Conservation (phyloP, 2,329 filamentous ascomycete genomes). For the Mariannaea sp. region DNA sequence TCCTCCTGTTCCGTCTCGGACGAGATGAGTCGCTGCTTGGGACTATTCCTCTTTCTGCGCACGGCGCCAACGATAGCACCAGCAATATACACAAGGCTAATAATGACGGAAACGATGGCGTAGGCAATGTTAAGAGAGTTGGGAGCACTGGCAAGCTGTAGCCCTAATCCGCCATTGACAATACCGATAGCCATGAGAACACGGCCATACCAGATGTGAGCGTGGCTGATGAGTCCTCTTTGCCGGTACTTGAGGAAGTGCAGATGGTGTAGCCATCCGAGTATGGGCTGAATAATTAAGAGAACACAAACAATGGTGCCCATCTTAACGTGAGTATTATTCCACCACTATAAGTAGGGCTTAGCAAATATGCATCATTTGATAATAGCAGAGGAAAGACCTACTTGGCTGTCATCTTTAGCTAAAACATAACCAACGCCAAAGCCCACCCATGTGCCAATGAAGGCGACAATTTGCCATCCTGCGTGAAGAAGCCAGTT, state of each 20-base stretch:
- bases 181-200: conserved; percentile 1
- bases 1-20: too few species aligned
- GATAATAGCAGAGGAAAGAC: too few species aligned
- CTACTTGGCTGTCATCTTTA: too few species aligned
- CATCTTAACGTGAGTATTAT: background rate
- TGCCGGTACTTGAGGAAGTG: conserved; percentile 1
- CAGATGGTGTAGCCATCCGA: conserved; percentile 1
- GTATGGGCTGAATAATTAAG: conserved; percentile 1
- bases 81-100: background rate
- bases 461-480: too few species aligned
- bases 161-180: background rate
- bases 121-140: background rate
- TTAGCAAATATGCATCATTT: too few species aligned
- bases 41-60: too few species aligned
- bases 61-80: too few species aligned
- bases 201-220: conserved; percentile 6
- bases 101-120: background rate
- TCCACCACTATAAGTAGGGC: too few species aligned
- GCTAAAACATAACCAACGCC: too few species aligned
- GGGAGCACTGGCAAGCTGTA: background rate
- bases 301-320: background rate
- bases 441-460: too few species aligned
- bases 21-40: too few species aligned
- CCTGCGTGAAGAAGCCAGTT: too few species aligned
- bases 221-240: background rate